Conservation (phyloP, 495 filamentous ascomycete species). For the Daldinia decipiens region DNA sequence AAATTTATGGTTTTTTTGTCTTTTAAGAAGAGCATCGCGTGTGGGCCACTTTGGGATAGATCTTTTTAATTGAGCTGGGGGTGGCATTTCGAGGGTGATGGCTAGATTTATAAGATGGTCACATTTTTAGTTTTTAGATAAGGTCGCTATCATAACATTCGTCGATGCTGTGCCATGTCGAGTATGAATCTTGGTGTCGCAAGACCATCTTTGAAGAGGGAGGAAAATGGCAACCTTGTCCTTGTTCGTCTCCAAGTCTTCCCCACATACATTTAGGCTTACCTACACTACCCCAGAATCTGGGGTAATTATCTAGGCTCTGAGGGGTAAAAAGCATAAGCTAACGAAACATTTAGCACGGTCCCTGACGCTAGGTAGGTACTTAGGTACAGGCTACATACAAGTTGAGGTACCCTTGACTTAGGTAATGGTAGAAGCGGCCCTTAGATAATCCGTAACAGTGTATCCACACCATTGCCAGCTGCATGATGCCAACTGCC, state of each 20-base stretch:
- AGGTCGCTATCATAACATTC: neutral
- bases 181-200: neutral
- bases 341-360: neutral
- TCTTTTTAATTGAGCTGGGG: neutral
- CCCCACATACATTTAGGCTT: conserved; percentile 14
- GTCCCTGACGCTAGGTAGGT: neutral
- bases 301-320: conserved; percentile 20
- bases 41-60: neutral
- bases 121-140: conserved; percentile 23
- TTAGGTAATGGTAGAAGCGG: neutral
- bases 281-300: conserved; percentile 24
- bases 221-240: neutral
- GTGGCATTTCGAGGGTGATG: conserved; percentile 32
- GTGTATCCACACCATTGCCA: neutral
- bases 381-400: neutral
- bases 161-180: neutral
- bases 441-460: conserved; percentile 9
- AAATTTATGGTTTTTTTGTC: neutral
- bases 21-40: neutral
- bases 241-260: conserved; percentile 6
- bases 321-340: conserved; percentile 1
- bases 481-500: conserved; percentile 14
- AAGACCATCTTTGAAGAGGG: neutral
- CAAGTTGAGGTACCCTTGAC: too few relatives aligned
- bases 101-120: conserved; percentile 8